phyloP scores from a whole-genome alignment of 352 stramenopile species.

The Aphanomyces euteiches region DNA sequence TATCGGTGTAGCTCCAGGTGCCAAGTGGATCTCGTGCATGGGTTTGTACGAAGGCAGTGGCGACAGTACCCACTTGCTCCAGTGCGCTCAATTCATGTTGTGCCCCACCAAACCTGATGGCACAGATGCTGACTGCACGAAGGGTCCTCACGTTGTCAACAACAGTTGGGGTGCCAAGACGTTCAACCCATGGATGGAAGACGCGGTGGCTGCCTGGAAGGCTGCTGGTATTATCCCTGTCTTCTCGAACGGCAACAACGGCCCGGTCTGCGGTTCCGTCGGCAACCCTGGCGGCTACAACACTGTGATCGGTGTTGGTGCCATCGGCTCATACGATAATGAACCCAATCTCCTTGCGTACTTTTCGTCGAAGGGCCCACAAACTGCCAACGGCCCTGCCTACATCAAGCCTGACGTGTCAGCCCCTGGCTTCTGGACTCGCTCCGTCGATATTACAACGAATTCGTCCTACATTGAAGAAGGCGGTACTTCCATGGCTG shows the following conservation, averaged over 20 bases:
- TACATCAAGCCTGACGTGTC: conserved; percentile 27
- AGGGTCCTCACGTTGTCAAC: conserved; percentile 41
- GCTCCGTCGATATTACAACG: conserved; percentile 26
- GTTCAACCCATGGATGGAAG: conserved; percentile 31
- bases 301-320: conserved; percentile 35
- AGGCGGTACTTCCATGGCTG: conserved; percentile 40
- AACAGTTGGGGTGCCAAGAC: conserved; percentile 38
- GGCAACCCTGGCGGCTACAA: conserved; percentile 36
- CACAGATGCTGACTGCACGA: conserved; percentile 36
- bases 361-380: conserved; percentile 38
- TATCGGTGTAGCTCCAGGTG: too few species aligned
- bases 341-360: conserved; percentile 37
- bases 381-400: conserved; percentile 34
- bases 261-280: conserved; percentile 15
- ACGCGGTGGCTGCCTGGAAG: conserved; percentile 24
- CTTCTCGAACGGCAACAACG: conserved; percentile 39
- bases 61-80: conserved; percentile 31
- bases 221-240: conserved; percentile 36
- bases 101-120: neutral
- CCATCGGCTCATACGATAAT: conserved; percentile 42
- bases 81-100: conserved; percentile 37
- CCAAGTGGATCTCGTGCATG: conserved; percentile 39
- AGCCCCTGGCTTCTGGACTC: conserved; percentile 26
- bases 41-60: conserved; percentile 31
- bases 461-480: conserved; percentile 35